phyloP scores from a whole-genome alignment of 306 rosid species.

The Rosa persica region DNA sequence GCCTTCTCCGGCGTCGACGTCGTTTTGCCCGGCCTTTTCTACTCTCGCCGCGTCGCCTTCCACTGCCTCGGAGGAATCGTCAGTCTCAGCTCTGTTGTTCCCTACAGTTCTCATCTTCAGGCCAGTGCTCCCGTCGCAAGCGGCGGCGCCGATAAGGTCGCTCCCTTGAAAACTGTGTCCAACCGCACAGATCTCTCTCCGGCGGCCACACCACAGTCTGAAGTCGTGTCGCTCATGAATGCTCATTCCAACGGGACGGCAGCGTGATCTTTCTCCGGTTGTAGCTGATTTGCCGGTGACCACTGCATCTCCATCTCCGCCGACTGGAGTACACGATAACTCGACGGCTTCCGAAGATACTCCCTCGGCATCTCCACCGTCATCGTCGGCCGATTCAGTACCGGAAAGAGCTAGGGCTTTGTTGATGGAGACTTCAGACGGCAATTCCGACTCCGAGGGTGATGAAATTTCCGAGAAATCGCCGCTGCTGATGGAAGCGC shows the following conservation, averaged over 20 bases:
- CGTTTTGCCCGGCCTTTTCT: conserved; percentile 23
- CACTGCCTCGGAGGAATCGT: conserved; percentile 36
- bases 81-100: conserved; percentile 2
- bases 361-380: not conserved
- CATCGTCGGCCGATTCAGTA: not conserved
- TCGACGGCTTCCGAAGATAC: not conserved
- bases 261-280: not conserved
- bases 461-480: not conserved
- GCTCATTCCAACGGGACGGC: not conserved
- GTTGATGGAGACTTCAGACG: not conserved
- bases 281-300: not conserved
- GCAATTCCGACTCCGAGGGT: not conserved
- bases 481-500: not conserved
- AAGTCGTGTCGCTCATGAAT: not conserved
- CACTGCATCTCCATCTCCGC: not conserved
- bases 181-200: conserved; percentile 3
- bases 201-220: not conserved
- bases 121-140: not conserved
- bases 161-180: not conserved
- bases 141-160: too few species aligned
- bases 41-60: conserved; percentile 25
- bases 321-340: not conserved
- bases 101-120: not conserved
- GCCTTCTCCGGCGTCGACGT: conserved; percentile 40
- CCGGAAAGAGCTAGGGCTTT: not conserved